phyloP scores from a whole-genome alignment of 257 asterid species.

The Primulina eburnea region DNA sequence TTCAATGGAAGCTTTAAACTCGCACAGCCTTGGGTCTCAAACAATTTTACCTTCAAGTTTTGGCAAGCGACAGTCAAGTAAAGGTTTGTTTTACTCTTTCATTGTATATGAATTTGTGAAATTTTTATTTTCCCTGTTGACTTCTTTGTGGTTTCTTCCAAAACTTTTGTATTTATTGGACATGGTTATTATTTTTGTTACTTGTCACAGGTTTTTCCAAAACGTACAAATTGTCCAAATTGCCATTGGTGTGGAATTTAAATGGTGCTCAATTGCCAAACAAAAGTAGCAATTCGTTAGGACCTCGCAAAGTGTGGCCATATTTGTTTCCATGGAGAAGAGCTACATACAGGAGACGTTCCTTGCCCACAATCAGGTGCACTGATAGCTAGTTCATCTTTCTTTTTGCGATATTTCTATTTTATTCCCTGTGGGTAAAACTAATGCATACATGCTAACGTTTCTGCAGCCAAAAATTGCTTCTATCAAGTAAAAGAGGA shows the following conservation, averaged over 20 bases:
- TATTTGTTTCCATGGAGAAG: conserved; percentile 65
- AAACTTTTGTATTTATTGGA: not conserved
- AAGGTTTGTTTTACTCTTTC: conserved; percentile 13
- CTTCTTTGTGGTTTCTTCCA: not conserved
- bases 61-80: conserved; percentile 43
- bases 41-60: conserved; percentile 29
- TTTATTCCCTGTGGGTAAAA: conserved; percentile 15
- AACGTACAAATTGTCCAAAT: conserved; percentile 41
- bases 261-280: conserved; percentile 45
- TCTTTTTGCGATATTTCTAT: conserved; percentile 15
- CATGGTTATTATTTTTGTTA: not conserved
- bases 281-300: conserved; percentile 38
- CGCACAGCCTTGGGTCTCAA: conserved; percentile 33
- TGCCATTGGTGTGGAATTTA: conserved; percentile 75
- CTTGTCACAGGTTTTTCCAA: conserved; percentile 44
- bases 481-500: conserved; percentile 69
- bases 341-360: conserved; percentile 52
- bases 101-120: not conserved
- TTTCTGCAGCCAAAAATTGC: conserved; percentile 53
- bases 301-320: conserved; percentile 51
- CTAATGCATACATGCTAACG: conserved; percentile 23
- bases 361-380: conserved; percentile 55
- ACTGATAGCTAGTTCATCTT: conserved; percentile 23
- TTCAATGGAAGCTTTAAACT: conserved; percentile 27
- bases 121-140: not conserved